Percentiles rank a stretch among this genome's conserved stretches.
These are phyloP conservation scores for Globisporangium paddicum DNA, from an alignment of 352 stramenopile species.

Conservation along the genomic window DNA sequence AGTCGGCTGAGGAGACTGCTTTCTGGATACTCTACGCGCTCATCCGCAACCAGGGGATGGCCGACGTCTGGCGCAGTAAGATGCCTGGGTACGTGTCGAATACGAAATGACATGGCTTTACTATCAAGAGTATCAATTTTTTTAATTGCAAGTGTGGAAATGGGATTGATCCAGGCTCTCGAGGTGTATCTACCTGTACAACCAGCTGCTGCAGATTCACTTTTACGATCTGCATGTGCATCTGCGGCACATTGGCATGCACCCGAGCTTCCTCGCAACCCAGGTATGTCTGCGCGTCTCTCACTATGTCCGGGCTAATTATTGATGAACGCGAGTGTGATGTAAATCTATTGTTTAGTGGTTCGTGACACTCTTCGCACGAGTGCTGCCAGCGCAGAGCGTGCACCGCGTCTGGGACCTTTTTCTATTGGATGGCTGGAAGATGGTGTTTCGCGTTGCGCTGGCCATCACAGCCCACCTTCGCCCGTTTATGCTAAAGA, in stretches of 20 bases:
- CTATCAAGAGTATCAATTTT: too few relatives aligned
- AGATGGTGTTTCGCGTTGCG: slow-evolving; percentile 64
- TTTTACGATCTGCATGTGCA: slow-evolving; percentile 65
- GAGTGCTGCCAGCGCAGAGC: slow-evolving; percentile 35
- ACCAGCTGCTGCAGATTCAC: slow-evolving; percentile 60
- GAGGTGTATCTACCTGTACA: slow-evolving; percentile 70
- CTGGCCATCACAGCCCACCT: slow-evolving; percentile 61
- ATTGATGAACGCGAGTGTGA: neutral
- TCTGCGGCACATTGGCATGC: slow-evolving; percentile 74
- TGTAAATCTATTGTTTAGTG: slow-evolving; percentile 33
- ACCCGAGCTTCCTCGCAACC: slow-evolving; percentile 70
- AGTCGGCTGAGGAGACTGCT: slow-evolving; percentile 37
- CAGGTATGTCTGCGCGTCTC: slow-evolving; percentile 56
- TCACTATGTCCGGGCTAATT: neutral
- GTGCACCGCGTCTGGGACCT: slow-evolving; percentile 70
- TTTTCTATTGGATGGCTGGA: slow-evolving; percentile 75
- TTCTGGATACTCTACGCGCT: slow-evolving; percentile 65
- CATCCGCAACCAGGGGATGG: slow-evolving; percentile 51
- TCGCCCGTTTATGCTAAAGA: slow-evolving; percentile 41
- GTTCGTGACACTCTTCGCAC: slow-evolving; percentile 84
- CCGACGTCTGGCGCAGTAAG: slow-evolving; percentile 64
- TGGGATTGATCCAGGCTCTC: slow-evolving; percentile 33
- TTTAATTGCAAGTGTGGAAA: neutral
- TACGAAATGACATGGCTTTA: too few relatives aligned
- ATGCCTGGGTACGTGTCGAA: slow-evolving; percentile 60